Evolutionary conservation across 768 basidiomycete species (phyloP).

Genomic region (Lactarius trivialis): DNA sequence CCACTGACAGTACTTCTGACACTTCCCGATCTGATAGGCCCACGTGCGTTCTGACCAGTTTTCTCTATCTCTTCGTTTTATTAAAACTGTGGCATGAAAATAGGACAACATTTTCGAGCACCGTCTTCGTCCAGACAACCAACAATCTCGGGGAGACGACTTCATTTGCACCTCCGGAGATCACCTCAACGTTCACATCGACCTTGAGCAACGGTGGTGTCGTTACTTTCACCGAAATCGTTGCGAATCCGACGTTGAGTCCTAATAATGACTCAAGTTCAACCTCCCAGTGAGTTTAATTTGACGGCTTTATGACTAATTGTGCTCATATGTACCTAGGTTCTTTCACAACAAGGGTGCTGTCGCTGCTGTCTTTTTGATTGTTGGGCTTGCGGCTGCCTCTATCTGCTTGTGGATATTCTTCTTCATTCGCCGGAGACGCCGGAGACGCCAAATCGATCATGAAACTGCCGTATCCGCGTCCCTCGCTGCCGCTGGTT

Average conservation of each 20-base stretch:
- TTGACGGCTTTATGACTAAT: not conserved
- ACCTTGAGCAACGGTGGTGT: constrained; percentile 47
- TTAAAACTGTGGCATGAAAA: constrained; percentile 9
- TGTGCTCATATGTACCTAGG: constrained; percentile 32
- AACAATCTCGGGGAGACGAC: constrained; percentile 44
- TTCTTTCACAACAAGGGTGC: constrained; percentile 89
- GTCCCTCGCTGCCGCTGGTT: constrained; percentile 63
- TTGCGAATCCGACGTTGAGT: constrained; percentile 67
- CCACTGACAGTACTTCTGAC: not conserved
- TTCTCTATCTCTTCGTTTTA: constrained; percentile 11
- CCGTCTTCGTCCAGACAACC: constrained; percentile 55
- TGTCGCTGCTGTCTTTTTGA: constrained; percentile 85
- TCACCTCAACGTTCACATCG: constrained; percentile 53
- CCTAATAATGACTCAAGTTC: constrained; percentile 38
- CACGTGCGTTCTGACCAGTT: constrained; percentile 26
- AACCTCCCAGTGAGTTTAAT: constrained; percentile 40
- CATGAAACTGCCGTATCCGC: constrained; percentile 69
- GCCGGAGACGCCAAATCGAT: constrained; percentile 53
- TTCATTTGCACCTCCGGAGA: constrained; percentile 45
- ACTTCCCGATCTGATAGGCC: constrained; percentile 1
- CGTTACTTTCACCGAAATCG: constrained; percentile 54
- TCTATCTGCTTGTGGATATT: constrained; percentile 63
- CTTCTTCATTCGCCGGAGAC: constrained; percentile 62
- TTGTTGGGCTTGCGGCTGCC: constrained; percentile 75
- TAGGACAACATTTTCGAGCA: constrained; percentile 49